Evolutionary conservation across 495 filamentous ascomycete species (phyloP).

Genomic region (Penicillium mononematosum): DNA sequence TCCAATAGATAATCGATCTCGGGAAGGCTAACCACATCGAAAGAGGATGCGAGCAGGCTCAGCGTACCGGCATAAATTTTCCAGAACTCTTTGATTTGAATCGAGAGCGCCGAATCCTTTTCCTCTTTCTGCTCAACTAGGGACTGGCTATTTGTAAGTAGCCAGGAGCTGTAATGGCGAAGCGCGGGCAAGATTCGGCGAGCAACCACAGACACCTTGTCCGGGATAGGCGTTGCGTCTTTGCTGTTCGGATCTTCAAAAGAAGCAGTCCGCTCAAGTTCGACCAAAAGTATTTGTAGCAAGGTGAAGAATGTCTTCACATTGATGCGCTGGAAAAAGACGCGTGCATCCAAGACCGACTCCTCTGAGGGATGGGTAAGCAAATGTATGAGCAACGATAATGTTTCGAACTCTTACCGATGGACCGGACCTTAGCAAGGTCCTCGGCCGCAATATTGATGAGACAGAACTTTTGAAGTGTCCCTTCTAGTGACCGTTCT

Average conservation of each 20-base stretch:
- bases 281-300: constrained; percentile 67
- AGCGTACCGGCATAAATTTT: constrained; percentile 66
- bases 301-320: constrained; percentile 76
- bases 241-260: constrained; percentile 46
- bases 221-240: constrained; percentile 34
- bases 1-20: constrained; percentile 67
- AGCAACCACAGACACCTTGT: constrained; percentile 60
- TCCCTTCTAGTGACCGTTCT: constrained; percentile 61
- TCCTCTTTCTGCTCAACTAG: constrained; percentile 54
- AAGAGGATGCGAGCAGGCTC: constrained; percentile 61
- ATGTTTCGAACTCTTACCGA: constrained; percentile 48
- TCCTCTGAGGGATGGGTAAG: constrained; percentile 38
- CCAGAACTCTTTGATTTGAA: constrained; percentile 67
- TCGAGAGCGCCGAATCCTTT: constrained; percentile 54
- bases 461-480: constrained; percentile 74
- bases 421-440: constrained; percentile 59
- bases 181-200: constrained; percentile 67
- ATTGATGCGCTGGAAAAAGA: constrained; percentile 78
- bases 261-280: constrained; percentile 56
- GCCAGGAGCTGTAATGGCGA: constrained; percentile 73
- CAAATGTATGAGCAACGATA: constrained; percentile 10
- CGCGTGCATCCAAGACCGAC: constrained; percentile 53
- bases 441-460: constrained; percentile 84
- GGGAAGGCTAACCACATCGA: constrained; percentile 56
- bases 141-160: constrained; percentile 51